Evolutionary conservation across 495 filamentous ascomycete genomes (phyloP), one percentile per base, ranked within the genome.

Genomic region (Hypoxylon crocopeplum): DNA sequence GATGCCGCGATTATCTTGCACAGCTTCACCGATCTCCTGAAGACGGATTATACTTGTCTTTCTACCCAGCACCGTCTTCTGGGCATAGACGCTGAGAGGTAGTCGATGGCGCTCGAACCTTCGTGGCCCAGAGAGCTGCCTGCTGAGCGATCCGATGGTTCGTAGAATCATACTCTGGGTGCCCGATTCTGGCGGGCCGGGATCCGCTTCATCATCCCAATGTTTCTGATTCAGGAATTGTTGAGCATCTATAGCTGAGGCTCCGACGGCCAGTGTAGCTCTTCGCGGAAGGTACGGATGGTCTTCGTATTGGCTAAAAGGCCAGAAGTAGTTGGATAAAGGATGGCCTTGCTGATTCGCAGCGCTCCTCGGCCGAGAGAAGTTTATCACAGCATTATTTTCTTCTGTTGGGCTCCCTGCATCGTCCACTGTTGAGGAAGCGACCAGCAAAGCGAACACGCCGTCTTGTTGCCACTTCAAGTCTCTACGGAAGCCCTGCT

Each of bases 401-500:
- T 48, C 22, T 7, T 21, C 1, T 24, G 17, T 19, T 6, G 4
- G 21, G 30, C 7, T 37, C 12, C 38, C 19, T 7, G n/a, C 36
- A 3, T 55, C 62, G 10, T 17, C 17, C 8, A 27, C 30, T 1
- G 45, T 36, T 8, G 50, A 15, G 8, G 61, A 55, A 24, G 60
- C 11, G 0, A 50, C 36, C 7, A 71, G 36, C 5, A 47, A 22
- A 11, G 73, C 60, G 54, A 77, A 75, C 1, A 76, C 52, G 6
- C 76, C 70, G 13, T 41, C 44, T 15, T 66, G 59, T 16, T 70
- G 65, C 24, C 48, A 19, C 7, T 40, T 44, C 1, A 86, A 48
- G 4, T 76, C 68, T 27, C 62, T 67, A n/a, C 70, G 63, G 24
- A 73, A 61, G 0, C 93, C 94, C 56, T 88, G 75, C 62, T 95